Evolutionary conservation across 257 asterid genomes (phyloP).

Genomic region (Linderniella brevidens): DNA sequence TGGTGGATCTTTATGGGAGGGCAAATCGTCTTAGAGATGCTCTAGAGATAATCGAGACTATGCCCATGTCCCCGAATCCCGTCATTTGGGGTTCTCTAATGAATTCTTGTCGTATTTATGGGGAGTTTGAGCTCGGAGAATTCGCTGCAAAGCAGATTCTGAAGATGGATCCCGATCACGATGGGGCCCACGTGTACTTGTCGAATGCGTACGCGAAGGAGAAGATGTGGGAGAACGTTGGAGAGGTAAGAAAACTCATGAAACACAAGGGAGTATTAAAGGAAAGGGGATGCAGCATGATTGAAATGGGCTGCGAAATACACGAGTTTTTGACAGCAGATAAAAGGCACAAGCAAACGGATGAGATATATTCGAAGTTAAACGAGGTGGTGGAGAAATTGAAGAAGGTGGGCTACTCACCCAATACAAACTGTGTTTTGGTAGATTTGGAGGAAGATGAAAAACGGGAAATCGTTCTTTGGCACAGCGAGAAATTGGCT

Average conservation of each 20-base stretch:
- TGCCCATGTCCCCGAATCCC: conserved; percentile 71
- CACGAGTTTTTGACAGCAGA: conserved; percentile 53
- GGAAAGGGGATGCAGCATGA: conserved; percentile 48
- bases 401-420: conserved; percentile 33
- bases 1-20: conserved; percentile 68
- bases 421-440: conserved; percentile 27
- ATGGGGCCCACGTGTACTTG: conserved; percentile 66
- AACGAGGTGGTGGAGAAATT: conserved; percentile 34
- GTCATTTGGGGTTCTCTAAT: conserved; percentile 69
- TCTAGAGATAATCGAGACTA: conserved; percentile 40
- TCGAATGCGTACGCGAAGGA: conserved; percentile 52
- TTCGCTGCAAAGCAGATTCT: conserved; percentile 59
- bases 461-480: conserved; percentile 32
- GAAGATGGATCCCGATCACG: conserved; percentile 49
- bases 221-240: conserved; percentile 38
- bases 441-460: conserved; percentile 44
- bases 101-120: conserved; percentile 56
- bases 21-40: conserved; percentile 44
- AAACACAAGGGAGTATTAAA: conserved; percentile 30
- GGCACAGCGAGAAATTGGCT: conserved; percentile 63
- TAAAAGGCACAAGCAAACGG: conserved; percentile 25
- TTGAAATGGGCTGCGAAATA: conserved; percentile 30
- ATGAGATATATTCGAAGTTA: conserved; percentile 35
- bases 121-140: conserved; percentile 51
- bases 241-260: conserved; percentile 32